Conservation (phyloP, 2,329 filamentous ascomycete species). For the Stagonosporopsis rhizophila region DNA sequence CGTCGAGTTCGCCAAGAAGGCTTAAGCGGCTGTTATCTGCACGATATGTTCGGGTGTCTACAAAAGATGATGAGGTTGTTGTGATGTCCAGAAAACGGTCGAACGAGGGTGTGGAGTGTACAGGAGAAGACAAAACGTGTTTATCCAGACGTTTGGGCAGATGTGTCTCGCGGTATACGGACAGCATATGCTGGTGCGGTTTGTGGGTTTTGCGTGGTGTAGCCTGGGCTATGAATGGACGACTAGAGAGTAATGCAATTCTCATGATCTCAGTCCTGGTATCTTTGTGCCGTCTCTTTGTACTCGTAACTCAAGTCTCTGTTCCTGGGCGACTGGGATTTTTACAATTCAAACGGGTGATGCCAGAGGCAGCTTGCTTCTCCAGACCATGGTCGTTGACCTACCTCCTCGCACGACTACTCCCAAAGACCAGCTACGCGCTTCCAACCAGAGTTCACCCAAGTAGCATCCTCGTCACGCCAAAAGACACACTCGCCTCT, state of each 20-base stretch:
- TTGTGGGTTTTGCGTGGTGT: not conserved
- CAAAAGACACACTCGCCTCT: too few relatives aligned
- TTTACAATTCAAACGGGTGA: too few relatives aligned
- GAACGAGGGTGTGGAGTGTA: not conserved
- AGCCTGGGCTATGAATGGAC: conserved; percentile 1
- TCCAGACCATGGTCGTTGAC: too few relatives aligned
- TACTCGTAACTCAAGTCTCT: not conserved
- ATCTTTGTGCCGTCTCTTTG: not conserved
- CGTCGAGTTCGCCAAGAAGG: conserved; percentile 83
- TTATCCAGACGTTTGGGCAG: not conserved
- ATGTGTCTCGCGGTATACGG: not conserved
- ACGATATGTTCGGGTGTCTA: not conserved
- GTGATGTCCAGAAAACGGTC: not conserved
- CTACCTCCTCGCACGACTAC: too few relatives aligned
- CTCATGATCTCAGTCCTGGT: conserved; percentile 5
- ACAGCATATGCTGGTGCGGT: not conserved
- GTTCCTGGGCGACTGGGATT: too few relatives aligned
- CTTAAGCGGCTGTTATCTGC: conserved; percentile 14
- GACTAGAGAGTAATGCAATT: conserved; percentile 18
- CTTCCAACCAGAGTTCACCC: too few relatives aligned
- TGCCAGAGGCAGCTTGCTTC: too few relatives aligned
- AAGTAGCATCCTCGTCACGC: too few relatives aligned
- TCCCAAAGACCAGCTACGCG: too few relatives aligned
- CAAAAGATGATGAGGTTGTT: not conserved
- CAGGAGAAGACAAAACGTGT: not conserved